Evolutionary conservation across 257 asterid genomes (phyloP).

Genomic region (Fraxinus quadrangulata): DNA sequence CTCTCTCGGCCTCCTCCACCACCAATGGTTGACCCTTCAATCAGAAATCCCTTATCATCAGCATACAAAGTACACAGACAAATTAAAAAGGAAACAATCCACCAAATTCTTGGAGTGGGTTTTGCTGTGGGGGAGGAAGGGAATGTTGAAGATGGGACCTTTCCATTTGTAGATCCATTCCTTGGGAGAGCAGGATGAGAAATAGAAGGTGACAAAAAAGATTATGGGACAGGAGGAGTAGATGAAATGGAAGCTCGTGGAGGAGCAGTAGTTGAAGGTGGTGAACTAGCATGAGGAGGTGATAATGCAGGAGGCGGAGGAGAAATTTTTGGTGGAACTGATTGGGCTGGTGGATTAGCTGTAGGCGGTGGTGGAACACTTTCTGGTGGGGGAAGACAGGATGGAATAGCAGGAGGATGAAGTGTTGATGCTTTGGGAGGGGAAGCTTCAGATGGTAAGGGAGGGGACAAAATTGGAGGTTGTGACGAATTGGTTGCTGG

Average conservation of each 20-base stretch:
- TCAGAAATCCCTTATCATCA: too few relatives aligned
- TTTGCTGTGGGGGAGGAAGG: conserved; percentile 50
- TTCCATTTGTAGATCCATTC: conserved; percentile 38
- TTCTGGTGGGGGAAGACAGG: conserved; percentile 48
- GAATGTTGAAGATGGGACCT: conserved; percentile 33
- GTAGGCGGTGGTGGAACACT: conserved; percentile 43
- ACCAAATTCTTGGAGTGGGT: conserved; percentile 52
- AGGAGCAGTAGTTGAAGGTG: conserved; percentile 33
- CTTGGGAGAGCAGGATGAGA: conserved; percentile 46
- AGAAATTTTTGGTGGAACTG: conserved; percentile 43
- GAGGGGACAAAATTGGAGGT: conserved; percentile 27
- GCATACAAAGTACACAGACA: too few relatives aligned
- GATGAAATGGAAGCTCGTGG: conserved; percentile 35
- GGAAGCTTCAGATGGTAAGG: conserved; percentile 20
- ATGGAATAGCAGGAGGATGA: conserved; percentile 28
- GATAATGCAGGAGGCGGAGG: conserved; percentile 43
- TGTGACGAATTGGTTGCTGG: conserved; percentile 30
- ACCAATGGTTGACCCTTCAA: too few relatives aligned
- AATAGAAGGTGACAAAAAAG: conserved; percentile 40
- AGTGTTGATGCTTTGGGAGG: conserved; percentile 18
- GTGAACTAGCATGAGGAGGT: conserved; percentile 46
- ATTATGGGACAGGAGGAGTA: conserved; percentile 31
- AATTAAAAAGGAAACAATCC: too few relatives aligned
- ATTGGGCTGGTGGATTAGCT: conserved; percentile 46
- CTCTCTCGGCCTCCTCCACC: too few relatives aligned